Conservation (phyloP, 805 yeast genomes). For the Candida nitratophila region DNA sequence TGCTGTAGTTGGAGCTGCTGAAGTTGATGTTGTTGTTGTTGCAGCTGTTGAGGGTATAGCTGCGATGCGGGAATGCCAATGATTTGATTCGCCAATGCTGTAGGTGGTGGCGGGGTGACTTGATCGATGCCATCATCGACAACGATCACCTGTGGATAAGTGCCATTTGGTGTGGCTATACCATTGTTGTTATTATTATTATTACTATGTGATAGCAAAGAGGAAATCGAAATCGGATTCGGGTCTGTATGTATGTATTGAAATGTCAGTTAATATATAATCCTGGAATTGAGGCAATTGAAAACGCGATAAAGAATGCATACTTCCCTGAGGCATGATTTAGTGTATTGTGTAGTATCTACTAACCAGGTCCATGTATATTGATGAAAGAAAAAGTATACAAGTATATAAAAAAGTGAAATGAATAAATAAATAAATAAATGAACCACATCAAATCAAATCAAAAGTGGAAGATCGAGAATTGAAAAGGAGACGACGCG, state of each 20-base stretch:
- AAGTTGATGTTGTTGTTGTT: background rate
- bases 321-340: background rate
- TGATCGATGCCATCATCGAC: too few species aligned
- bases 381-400: too few species aligned
- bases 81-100: too few species aligned
- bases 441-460: too few species aligned
- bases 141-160: too few species aligned
- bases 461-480: too few species aligned
- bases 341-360: background rate
- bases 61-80: too few species aligned
- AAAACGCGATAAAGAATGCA: background rate
- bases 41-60: background rate
- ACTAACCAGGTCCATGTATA: background rate
- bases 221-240: slow-evolving; percentile 8
- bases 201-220: slow-evolving; percentile 3
- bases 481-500: background rate
- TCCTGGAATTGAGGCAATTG: too few species aligned
- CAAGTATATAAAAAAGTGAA: too few species aligned
- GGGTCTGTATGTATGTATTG: background rate
- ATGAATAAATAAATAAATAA: too few species aligned
- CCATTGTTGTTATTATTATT: background rate
- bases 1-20: background rate
- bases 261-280: background rate
- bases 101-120: too few species aligned
- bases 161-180: background rate